Evolutionary conservation across 306 rosid genomes (phyloP), one percentile per base, ranked within the genome.

Genomic region (Acacia acuminata): DNA sequence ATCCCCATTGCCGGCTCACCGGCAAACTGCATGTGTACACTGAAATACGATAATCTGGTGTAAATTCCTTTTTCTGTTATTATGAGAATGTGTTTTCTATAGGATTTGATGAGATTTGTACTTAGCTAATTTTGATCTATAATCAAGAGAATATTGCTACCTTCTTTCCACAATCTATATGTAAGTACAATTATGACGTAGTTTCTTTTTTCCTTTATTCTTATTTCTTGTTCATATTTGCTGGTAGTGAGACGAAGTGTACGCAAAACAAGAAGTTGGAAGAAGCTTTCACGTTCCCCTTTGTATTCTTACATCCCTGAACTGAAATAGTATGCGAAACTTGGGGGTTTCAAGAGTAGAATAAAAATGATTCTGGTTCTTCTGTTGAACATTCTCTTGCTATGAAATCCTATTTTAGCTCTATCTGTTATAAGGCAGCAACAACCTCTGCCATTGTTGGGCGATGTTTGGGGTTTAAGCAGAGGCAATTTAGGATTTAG

Each of bases 1-100:
- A 38, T 88, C 92, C 19, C 94, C 96, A 8, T 84, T 92, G 88
- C 86, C 87, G 48, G 75, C 89, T 74, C 73, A 80, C 78, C 85
- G 77, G 47, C 86, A 81, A 48, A 66, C 92, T 73, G 84, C 90
- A 42, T 77, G 14, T 24, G 93, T 82, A 78, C 87, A 73, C 63
- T 84, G 73, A 88, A 43, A 38, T 27, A 15, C 20, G 53, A 71
- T 40, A 76, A 74, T 69, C 34, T 25, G 73, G 32, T 82, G 88
- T 84, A 88, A 42, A 78, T 84, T 85, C 73, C 76, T 75, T 84
- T 24, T 81, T 72, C 74, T 30, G 58, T 53, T 74, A 51, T 47
- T 76, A 44, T 79, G 50, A 56, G 85, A 75, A 51, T 67, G 55
- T 78, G 74, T 65, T 76, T 82, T 68, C 44, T 73, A 75, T 55